Evolutionary conservation across 495 filamentous ascomycete species (phyloP), one percentile per base, ranked within the genome.

Genomic region (Aspergillus nidulans): DNA sequence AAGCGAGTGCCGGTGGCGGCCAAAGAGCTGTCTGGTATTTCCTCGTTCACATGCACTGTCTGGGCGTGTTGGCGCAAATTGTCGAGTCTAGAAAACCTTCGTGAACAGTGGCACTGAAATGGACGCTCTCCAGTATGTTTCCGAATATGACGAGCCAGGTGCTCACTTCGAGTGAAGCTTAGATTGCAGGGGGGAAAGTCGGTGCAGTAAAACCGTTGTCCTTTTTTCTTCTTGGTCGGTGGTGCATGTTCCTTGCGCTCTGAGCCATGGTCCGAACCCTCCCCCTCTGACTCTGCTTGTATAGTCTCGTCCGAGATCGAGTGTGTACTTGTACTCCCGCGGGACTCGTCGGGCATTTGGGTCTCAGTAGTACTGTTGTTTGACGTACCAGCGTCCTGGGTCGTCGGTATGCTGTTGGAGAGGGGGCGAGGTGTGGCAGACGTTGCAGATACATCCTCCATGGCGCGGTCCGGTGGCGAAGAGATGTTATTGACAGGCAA

Each of bases 91-190:
- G 94, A 98, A 69, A 98, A 98, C 61, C 91, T 83, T 36, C 94
- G 85, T 3, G 88, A 88, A 69, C 94, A 98, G 69, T 97, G 94
- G 63, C 94, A 98, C 69, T 96, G 90, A 63, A 97, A 98, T 1
- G 94, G 94, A 13, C 94, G 88, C 70, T 98, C 94, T 18, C 94
- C 94, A 1, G 94, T 98, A 66, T 98, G 94, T 82, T 97, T 98
- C 61, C 92, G 84, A 57, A 98, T 97, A 59, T 98, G 94, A 26
- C 94, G 81, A 12, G 94, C 94, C 49, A 98, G 70, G 73, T 98
- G 94, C 68, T 98, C 94, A 64, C 95, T 97, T 36, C 94, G 81
- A 2, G 94, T 97, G 68, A 98, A 98, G 67, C 92, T 96, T 23
- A 98, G 71, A 63, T 86, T 91, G 70, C 94, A 98, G 16, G 91